Base-by-base conservation (phyloP, 2,329 filamentous ascomycete species). In the Dactylonectria macrodidyma region DNA sequence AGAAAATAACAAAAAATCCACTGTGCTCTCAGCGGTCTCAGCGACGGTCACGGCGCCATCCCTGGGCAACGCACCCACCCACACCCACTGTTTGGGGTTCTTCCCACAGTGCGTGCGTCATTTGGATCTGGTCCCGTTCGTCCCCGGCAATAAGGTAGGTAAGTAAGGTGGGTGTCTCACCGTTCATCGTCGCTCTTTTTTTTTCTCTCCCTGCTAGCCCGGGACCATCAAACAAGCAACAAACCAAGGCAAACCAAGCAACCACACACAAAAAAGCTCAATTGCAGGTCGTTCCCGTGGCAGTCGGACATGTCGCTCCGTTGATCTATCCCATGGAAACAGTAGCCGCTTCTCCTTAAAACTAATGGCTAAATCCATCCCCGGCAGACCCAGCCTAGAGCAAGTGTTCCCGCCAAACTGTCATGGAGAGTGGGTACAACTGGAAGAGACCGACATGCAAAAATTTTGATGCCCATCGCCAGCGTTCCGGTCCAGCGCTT, bases 121-220 rank as follows among this genome's bases (percentile, higher is more conserved):
- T 69, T 69, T 72, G 59, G 66, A 71, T 73, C 69, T 75, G 64
- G 67, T 71, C 62, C 72, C 70, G 65, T 62, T 72, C 63, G 64
- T 59, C 66, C 70, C 70, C 70, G 67, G 67, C 54, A 68, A 66
- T 59, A 75, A 74, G 51, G 30, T 19, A 19, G 19, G 19, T 19
- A 19, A 19, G 19, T 22, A 54, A 30, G 26, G 51, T 69, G 71
- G 66, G 65, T 65, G 59, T 66, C 55, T 71, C 36, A 36, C 54
- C 55, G 54, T 65, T 59, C 59, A 59, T 67, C 59, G 59, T 48
- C 64, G 58, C 36, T 38, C 34, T 38, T 48, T 50, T 55, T 26
- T 41, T 47, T 44, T 59, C 56, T 59, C 56, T 56, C n/a, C n/a
- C 30, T 59, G 46, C 51, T 54, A 36, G 51, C 46, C 55, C 36